Percentiles rank a stretch among this genome's conserved stretches.
Evolutionary conservation across 1,139 yeast genomes (phyloP).

Genomic region (Sugiyamaella xylanicola): DNA sequence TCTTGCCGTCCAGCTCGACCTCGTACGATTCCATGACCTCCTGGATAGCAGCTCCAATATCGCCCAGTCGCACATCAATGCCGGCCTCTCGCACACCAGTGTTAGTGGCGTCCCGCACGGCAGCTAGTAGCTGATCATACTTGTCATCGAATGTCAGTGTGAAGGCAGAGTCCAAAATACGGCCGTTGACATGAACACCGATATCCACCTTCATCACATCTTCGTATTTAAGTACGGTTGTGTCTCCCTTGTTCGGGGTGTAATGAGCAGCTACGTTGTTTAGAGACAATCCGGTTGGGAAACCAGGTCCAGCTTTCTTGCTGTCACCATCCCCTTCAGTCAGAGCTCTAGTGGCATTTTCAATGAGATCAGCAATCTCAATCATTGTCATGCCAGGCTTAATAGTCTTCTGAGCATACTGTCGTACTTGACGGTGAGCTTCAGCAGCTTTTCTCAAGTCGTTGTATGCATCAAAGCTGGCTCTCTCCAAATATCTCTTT

Average conservation of each 20-base stretch:
- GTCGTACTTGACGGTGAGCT: conserved; percentile 88
- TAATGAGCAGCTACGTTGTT: conserved; percentile 98
- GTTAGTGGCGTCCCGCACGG: conserved; percentile 90
- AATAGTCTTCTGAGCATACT: conserved; percentile 69
- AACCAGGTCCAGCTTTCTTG: conserved; percentile 82
- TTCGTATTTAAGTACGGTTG: conserved; percentile 71
- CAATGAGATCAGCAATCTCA: conserved; percentile 87
- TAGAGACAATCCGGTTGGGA: conserved; percentile 93
- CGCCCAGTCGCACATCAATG: conserved; percentile 91
- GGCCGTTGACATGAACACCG: conserved; percentile 97
- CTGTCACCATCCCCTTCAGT: conserved; percentile 67
- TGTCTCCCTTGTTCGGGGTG: conserved; percentile 96
- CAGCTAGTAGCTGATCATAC: conserved; percentile 75
- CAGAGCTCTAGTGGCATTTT: conserved; percentile 76
- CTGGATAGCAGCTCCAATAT: conserved; percentile 93
- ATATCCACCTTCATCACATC: conserved; percentile 97
- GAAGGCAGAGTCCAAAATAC: conserved; percentile 92
- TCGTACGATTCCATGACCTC: conserved; percentile 98
- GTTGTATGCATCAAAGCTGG: conserved; percentile 54
- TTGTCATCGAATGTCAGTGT: conserved; percentile 85
- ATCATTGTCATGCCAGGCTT: conserved; percentile 93
- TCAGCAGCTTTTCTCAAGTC: conserved; percentile 96
- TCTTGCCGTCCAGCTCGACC: conserved; percentile 83
- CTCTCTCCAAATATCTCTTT: conserved; percentile 74
- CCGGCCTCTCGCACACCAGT: conserved; percentile 94